phyloP scores from a whole-genome alignment of 2,329 filamentous ascomycete genomes.

The Stagonosporopsis rhizophila region DNA sequence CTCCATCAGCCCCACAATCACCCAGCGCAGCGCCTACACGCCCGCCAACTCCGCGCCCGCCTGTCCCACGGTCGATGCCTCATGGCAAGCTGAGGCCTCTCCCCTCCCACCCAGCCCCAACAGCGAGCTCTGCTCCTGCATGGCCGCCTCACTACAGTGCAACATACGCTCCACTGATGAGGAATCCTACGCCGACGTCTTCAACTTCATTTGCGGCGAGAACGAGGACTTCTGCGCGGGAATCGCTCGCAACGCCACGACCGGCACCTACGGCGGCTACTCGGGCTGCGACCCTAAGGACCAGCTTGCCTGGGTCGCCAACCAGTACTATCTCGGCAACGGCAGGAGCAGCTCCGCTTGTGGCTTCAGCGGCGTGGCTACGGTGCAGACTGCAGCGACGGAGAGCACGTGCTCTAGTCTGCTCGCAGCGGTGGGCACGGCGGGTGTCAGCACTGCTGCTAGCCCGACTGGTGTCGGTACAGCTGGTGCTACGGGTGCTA shows the following conservation, averaged over 20 bases:
- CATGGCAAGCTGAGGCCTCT: constrained; percentile 73
- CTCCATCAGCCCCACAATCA: constrained; percentile 69
- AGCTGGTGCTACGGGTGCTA: constrained; percentile 24
- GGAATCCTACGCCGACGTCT: constrained; percentile 70
- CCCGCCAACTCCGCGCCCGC: constrained; percentile 71
- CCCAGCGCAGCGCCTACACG: constrained; percentile 71
- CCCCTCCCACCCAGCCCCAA: constrained; percentile 84
- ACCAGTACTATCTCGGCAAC: constrained; percentile 70
- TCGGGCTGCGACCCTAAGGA: constrained; percentile 74
- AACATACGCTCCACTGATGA: constrained; percentile 67
- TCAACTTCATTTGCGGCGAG: constrained; percentile 73
- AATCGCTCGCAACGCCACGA: constrained; percentile 71
- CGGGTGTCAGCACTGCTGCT: constrained; percentile 61
- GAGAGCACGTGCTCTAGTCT: constrained; percentile 63
- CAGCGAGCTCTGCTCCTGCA: constrained; percentile 81
- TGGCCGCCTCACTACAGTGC: constrained; percentile 76
- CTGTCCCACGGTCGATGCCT: constrained; percentile 71
- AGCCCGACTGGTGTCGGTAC: constrained; percentile 41
- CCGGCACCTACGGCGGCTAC: constrained; percentile 76
- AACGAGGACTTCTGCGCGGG: constrained; percentile 66
- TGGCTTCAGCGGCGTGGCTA: constrained; percentile 72
- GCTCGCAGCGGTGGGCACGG: constrained; percentile 67
- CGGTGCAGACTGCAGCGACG: constrained; percentile 58
- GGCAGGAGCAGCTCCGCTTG: constrained; percentile 64
- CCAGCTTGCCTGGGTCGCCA: constrained; percentile 76